Percentiles rank a stretch among this genome's conserved stretches.
phyloP scores from a whole-genome alignment of 2,329 filamentous ascomycete species.

The Periglandula ipomoeae region DNA sequence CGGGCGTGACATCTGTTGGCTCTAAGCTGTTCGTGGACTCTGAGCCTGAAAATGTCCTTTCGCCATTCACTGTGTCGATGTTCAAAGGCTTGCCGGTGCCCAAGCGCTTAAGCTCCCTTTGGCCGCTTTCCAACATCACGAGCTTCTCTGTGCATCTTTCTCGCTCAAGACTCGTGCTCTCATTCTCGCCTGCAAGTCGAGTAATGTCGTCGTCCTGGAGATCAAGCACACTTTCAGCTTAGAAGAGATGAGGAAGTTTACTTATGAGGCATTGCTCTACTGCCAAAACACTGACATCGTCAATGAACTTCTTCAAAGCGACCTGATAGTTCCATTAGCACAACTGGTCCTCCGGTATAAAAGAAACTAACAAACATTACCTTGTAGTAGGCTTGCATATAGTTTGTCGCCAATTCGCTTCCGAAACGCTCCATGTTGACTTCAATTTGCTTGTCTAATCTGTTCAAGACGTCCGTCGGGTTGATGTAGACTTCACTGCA shows the following conservation, averaged over 20 bases:
- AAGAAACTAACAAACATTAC: conserved; percentile 10
- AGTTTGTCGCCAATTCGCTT: conserved; percentile 20
- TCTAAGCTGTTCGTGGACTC: too few species aligned
- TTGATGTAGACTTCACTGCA: background rate
- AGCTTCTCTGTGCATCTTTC: conserved; percentile 3
- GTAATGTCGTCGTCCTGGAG: conserved; percentile 11
- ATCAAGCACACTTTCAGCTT: conserved; percentile 10
- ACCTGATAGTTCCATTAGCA: conserved; percentile 8
- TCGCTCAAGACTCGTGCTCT: conserved; percentile 5
- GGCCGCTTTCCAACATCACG: background rate
- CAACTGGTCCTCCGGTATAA: background rate
- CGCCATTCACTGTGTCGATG: too few species aligned
- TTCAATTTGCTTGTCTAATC: background rate
- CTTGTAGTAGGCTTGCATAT: conserved; percentile 32
- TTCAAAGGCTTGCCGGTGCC: background rate
- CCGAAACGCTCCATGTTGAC: conserved; percentile 3
- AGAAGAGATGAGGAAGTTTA: conserved; percentile 13
- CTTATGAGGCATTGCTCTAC: conserved; percentile 15
- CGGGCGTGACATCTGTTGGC: too few species aligned
- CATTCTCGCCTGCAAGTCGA: background rate
- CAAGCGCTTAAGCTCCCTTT: background rate
- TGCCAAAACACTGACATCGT: conserved; percentile 16
- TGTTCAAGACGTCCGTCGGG: background rate
- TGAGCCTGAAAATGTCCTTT: too few species aligned
- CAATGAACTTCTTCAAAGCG: conserved; percentile 13